Conservation (phyloP, 2,329 filamentous ascomycete genomes). For the Gaeumannomyces tritici region DNA sequence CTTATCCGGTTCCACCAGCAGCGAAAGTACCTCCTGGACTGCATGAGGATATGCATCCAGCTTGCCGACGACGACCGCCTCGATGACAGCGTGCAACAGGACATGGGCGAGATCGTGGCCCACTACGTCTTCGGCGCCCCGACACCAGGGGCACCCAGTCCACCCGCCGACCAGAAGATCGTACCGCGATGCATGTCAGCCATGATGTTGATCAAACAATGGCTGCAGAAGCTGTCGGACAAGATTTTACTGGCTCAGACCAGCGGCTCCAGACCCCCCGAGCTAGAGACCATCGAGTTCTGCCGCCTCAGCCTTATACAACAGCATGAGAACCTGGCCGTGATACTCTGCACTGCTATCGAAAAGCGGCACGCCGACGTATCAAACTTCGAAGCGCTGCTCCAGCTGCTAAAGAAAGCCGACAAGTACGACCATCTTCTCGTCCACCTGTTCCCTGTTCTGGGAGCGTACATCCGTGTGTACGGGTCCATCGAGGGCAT, state of each 20-base stretch:
- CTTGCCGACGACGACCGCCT: slow-evolving; percentile 50
- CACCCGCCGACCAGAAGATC: slow-evolving; percentile 45
- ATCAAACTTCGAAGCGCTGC: slow-evolving; percentile 64
- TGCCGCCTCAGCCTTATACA: slow-evolving; percentile 71
- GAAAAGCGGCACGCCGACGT: slow-evolving; percentile 62
- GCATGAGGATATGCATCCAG: slow-evolving; percentile 69
- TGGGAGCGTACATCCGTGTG: slow-evolving; percentile 66
- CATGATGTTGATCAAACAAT: slow-evolving; percentile 68
- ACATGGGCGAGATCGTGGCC: slow-evolving; percentile 43
- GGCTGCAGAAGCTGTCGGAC: slow-evolving; percentile 68
- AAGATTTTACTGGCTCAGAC: slow-evolving; percentile 63
- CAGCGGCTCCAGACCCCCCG: slow-evolving; percentile 38
- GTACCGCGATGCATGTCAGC: slow-evolving; percentile 65
- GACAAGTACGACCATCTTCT: slow-evolving; percentile 67
- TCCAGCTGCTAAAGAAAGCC: slow-evolving; percentile 56
- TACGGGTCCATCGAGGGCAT: slow-evolving; percentile 71
- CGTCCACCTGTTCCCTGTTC: slow-evolving; percentile 74
- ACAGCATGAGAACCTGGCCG: slow-evolving; percentile 80
- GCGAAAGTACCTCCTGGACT: slow-evolving; percentile 74
- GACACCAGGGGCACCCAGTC: slow-evolving; percentile 31
- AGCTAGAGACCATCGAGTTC: slow-evolving; percentile 71
- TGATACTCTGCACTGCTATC: slow-evolving; percentile 71
- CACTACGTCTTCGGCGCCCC: slow-evolving; percentile 44
- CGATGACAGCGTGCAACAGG: slow-evolving; percentile 37
- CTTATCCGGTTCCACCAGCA: slow-evolving; percentile 84